Evolutionary conservation across 208 protist genomes (phyloP), one percentile per base, ranked within the genome.

Genomic region (Trypanosoma mega): DNA sequence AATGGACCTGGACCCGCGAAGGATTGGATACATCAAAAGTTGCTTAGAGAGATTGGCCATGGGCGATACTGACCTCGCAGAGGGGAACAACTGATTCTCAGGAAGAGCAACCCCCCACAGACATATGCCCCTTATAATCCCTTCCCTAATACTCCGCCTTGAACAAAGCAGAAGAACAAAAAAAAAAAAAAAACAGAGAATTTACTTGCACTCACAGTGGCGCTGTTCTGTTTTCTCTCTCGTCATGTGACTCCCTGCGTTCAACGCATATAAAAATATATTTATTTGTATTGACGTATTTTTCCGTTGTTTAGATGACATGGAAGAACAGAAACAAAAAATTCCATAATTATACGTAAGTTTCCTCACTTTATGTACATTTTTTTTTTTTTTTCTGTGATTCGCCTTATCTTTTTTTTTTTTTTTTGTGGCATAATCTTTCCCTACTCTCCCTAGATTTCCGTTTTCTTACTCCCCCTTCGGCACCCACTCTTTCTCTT

Each of bases 1-100:
- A 26, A 82, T 87, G 63, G 72, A 77, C 29, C 72, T 97, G 21
- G 89, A 94, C 59, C 83, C 85, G 12, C 85, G 80, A 18, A 63
- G 81, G 6, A 80, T 76, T 21, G 78, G 58, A 37, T 88, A 82
- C 54, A 72, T 90, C 23, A 82, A 76, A 29, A 78, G 77, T 39
- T 89, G 82, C 68, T 68, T 91, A 31, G 81, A 94, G 51, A 63
- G 74, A 8, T 56, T 94, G 18, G 71, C 72, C 8, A 72, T 78
- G 21, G 76, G 48, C 14, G 50, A 62, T 3, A 6, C 29, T 5
- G 57, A 61, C n/a, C 36, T 36, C 21, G 59, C 14, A 24, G 46
- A 59, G 20, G 29, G 23, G 36, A 68, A 68, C 33, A 14, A 12
- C 43, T 55, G 41, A 53, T 50, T 6, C 14, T 6, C 6, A 37